Evolutionary conservation across 1,284 basidiomycete genomes (phyloP), one percentile per base, ranked within the genome.

Genomic region (Hemileia vastatrix): DNA sequence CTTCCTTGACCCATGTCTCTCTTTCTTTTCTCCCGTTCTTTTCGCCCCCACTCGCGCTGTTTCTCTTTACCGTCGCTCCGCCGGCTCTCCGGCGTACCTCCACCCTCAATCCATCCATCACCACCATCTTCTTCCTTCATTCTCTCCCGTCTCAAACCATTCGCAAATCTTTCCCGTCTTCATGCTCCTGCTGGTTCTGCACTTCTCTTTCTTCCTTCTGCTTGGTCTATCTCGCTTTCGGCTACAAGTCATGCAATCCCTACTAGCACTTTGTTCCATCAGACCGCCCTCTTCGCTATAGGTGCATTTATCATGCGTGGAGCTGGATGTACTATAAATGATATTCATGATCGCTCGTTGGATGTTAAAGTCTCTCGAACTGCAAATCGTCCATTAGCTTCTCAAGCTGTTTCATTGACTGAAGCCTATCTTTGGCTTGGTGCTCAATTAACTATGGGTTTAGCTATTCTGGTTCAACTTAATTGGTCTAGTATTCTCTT

Each of bases 271-370:
- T 86, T 89, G 6, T 71, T 89, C 62, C 85, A 82, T 23, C 93
- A 91, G 71, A 79, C 90, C 43, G 79, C 82, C 24, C 80, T 98
- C 0, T 98, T 98, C 72, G 93, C 88, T 1, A 77, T 87, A 2
- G 95, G 95, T 0, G 91, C 95, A 0, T 72, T 96, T 48, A 82
- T 98, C 60, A 98, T 98, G 95, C 85, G 95, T 18, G 92, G 95
- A 5, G 95, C 95, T 4, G 95, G 95, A 4, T 99, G 95, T 76
- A 97, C 91, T 0, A 95, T 98, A 72, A 98, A 98, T 75, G 95
- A 99, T 75, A 87, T 99, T 85, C 98, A 95, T 93, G 95, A 99
- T 76, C 81, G 82, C 67, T 83, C 89, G 69, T 82, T 96, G 63
- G 95, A 99, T 79, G 85, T 84, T 71, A 84, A 86, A 61, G 95